Percentiles rank a stretch among this genome's conserved stretches.
These are phyloP conservation scores for Schwanniomyces sp. DNA, from an alignment of 805 yeast species.

Conservation along the genomic window DNA sequence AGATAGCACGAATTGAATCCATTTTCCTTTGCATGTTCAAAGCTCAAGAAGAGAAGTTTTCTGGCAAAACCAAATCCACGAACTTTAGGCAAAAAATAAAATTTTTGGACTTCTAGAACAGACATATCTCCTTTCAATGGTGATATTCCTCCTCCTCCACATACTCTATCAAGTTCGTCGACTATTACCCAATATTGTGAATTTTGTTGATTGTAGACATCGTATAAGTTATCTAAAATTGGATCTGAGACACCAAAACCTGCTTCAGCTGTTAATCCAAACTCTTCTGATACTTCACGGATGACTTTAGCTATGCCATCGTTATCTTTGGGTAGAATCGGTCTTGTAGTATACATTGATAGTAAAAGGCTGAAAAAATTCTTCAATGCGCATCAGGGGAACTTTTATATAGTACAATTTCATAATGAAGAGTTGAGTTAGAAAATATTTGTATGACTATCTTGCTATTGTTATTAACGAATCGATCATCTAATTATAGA, in stretches of 20 bases:
- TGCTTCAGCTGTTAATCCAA: not conserved
- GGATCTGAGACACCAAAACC: not conserved
- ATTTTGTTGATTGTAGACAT: not conserved
- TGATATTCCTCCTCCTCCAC: not conserved
- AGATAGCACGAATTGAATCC: not conserved
- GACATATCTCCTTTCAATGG: not conserved
- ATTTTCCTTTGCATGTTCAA: not conserved
- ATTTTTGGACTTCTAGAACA: not conserved
- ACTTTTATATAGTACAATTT: too few relatives aligned
- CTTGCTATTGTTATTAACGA: too few relatives aligned
- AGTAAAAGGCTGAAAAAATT: too few relatives aligned
- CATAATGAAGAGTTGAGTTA: too few relatives aligned
- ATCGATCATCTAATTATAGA: too few relatives aligned
- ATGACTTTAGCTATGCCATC: not conserved
- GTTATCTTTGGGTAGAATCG: not conserved
- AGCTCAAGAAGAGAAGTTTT: not conserved
- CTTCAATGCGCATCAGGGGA: too few relatives aligned
- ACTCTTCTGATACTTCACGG: not conserved
- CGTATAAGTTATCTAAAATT: not conserved
- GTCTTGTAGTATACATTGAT: not conserved
- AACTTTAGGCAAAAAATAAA: not conserved
- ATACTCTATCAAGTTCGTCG: not conserved
- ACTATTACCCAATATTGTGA: not conserved
- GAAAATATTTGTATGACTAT: too few relatives aligned
- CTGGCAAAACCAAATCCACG: not conserved